Percentiles rank a stretch among this genome's conserved stretches.
These are phyloP conservation scores for Aleurites moluccanus DNA, from an alignment of 441 rosid genomes.

Conservation along the genomic window DNA sequence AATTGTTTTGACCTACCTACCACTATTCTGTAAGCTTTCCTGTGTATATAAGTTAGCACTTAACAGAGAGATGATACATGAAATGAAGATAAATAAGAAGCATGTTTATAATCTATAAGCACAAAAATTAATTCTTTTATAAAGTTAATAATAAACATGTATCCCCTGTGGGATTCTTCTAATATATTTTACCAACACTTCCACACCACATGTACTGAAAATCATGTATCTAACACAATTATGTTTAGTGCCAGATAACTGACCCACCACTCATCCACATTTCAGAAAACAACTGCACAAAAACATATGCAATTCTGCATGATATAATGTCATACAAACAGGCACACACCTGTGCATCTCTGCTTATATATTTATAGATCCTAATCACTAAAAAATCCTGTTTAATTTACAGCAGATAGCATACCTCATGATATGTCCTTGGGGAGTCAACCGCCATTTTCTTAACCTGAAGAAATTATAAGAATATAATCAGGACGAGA, in stretches of 20 bases:
- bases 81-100: neutral
- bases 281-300: neutral
- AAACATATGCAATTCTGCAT: neutral
- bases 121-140: neutral
- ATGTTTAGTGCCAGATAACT: neutral
- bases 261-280: neutral
- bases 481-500: conserved; percentile 19
- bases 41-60: neutral
- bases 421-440: conserved; percentile 92
- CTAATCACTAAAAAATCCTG: conserved; percentile 8
- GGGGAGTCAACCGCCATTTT: conserved; percentile 93
- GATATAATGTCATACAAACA: conserved; percentile 6
- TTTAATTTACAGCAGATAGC: conserved; percentile 14
- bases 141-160: neutral
- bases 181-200: neutral
- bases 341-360: neutral
- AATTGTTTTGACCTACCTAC: neutral
- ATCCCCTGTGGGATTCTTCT: neutral
- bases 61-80: neutral
- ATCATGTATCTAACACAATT: neutral
- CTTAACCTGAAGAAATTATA: conserved; percentile 54
- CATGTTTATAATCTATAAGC: neutral
- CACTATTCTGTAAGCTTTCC: neutral
- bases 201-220: neutral
- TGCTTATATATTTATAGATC: neutral